phyloP scores from a whole-genome alignment of 2,329 filamentous ascomycete genomes.

The Lasiodiplodia hormozganensis region DNA sequence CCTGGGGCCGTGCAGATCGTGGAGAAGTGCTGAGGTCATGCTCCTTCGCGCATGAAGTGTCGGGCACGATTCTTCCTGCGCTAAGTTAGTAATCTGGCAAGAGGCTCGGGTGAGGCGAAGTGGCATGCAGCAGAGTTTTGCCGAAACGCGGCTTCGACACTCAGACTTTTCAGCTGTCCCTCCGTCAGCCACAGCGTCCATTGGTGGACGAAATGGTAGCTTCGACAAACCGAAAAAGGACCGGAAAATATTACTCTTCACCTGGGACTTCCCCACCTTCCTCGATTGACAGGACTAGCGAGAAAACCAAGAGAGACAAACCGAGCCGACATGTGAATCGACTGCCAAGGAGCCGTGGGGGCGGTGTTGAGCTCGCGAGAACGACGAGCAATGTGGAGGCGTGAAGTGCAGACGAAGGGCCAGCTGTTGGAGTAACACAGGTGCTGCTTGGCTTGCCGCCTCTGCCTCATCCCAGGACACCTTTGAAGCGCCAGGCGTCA shows the following conservation, averaged over 20 bases:
- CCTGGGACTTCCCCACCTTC: background rate
- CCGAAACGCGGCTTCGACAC: background rate
- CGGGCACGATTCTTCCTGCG: background rate
- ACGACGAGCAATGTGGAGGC: background rate
- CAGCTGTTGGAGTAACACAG: background rate
- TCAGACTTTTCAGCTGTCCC: background rate
- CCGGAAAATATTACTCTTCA: background rate
- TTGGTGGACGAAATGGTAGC: background rate
- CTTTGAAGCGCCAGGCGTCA: background rate
- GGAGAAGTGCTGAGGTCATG: slow-evolving; percentile 5
- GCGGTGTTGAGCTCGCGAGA: background rate
- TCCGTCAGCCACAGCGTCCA: background rate
- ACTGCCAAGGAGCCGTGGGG: background rate
- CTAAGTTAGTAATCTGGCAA: background rate
- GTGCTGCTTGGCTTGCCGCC: background rate
- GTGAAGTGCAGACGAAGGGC: background rate
- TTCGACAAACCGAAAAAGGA: background rate
- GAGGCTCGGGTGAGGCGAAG: background rate
- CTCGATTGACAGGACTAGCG: background rate
- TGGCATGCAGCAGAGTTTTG: background rate
- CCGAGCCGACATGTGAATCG: background rate
- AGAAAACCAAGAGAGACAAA: background rate
- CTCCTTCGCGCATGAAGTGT: background rate
- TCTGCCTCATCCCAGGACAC: background rate
- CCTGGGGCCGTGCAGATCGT: background rate